These are phyloP conservation scores for Rhodamnia rubescens DNA, from an alignment of 345 rosid species.

Conservation along the genomic window DNA sequence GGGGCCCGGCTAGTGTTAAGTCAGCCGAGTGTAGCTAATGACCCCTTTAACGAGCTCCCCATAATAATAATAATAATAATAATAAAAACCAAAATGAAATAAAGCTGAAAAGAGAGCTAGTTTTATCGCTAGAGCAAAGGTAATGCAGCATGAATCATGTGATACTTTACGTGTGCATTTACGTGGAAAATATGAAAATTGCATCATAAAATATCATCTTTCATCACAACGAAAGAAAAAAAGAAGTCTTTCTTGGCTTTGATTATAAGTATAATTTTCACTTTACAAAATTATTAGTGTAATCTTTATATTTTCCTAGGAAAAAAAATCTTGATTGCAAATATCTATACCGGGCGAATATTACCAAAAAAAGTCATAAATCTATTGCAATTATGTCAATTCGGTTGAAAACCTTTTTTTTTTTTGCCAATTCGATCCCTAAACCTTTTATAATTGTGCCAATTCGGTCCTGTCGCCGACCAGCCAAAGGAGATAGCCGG, in stretches of 20 bases:
- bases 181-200: background rate
- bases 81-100: background rate
- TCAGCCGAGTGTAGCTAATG: background rate
- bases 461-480: too few relatives aligned
- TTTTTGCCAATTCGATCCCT: too few relatives aligned
- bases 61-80: background rate
- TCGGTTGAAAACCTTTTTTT: too few relatives aligned
- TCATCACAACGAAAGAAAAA: background rate
- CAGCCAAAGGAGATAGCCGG: too few relatives aligned
- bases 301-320: background rate
- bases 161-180: background rate
- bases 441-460: too few relatives aligned
- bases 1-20: background rate
- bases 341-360: too few relatives aligned
- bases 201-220: background rate
- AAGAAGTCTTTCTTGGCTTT: background rate
- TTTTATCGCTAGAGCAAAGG: background rate
- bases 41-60: background rate
- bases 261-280: background rate
- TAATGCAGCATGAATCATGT: background rate
- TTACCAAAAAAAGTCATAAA: too few relatives aligned
- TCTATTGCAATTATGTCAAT: too few relatives aligned
- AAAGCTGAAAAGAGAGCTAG: background rate
- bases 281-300: background rate
- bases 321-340: background rate